These are phyloP conservation scores for Hondaea fermentalgiana DNA, from an alignment of 108 stramenopile species.

Conservation along the genomic window DNA sequence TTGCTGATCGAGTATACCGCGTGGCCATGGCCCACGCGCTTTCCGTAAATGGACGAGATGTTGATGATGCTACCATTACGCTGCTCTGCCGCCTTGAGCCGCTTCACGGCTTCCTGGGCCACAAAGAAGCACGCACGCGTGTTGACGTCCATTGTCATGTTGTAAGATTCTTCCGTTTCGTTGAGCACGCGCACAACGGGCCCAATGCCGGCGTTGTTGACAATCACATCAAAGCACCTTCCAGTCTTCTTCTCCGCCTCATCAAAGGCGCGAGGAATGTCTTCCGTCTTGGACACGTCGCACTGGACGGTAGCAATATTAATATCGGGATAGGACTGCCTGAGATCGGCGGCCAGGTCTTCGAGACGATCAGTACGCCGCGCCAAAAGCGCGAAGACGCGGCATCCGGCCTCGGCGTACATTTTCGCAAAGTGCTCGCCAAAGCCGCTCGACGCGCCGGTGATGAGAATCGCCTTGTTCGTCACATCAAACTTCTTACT, in stretches of 20 bases:
- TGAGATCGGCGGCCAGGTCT: background rate
- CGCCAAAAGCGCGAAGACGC: background rate
- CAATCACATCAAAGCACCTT: background rate
- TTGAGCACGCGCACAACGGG: background rate
- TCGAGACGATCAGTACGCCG: background rate
- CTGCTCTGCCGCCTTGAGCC: background rate
- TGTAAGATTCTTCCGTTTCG: background rate
- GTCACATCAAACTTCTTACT: background rate
- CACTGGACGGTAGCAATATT: background rate
- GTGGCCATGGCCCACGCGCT: background rate
- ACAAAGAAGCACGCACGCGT: background rate
- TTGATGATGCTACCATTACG: background rate
- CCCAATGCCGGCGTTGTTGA: background rate
- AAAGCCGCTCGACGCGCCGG: background rate
- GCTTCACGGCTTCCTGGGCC: background rate
- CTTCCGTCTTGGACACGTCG: background rate
- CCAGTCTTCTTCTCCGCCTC: background rate
- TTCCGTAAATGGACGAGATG: background rate
- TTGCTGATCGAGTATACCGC: conserved; percentile 17
- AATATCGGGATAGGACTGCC: background rate
- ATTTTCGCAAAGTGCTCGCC: conserved; percentile 5
- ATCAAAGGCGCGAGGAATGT: conserved; percentile 1
- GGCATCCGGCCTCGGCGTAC: background rate
- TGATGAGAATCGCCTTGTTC: background rate
- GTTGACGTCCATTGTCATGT: conserved; percentile 9